Base-by-base conservation (phyloP, 345 rosid genomes). In the Dipteronia sinensis region DNA sequence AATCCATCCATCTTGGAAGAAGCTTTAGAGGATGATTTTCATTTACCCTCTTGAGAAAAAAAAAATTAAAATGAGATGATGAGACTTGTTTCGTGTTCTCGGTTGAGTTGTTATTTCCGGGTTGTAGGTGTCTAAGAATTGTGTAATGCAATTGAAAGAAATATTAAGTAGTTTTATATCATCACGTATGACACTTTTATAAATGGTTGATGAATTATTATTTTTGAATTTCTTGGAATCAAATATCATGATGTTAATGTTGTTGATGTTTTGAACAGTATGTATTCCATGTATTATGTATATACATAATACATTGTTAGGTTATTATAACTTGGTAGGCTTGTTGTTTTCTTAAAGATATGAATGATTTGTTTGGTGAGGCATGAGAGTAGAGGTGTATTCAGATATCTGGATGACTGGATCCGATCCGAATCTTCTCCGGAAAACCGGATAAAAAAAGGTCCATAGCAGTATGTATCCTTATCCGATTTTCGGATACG, bases 1-100 rank as follows among this genome's bases (percentile, higher is more conserved):
- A 31, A 65, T 44, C 53, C 66, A 10, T 80, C 53, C 67, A 7
- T 79, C 51, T 72, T 61, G 76, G 79, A 73, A 77, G 76, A 61
- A 61, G 59, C 51, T 27, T 29, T 10, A 5, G 12, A 46, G 74
- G 38, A 38, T 46, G 17, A 25, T 62, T 72, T 20, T 62, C 1
- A 59, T 62, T 49, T 44, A 44, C 58, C 25, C 56, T 22, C 13
- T 3, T 2, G 34, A 73, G 65, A 51, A 20, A 65, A 65, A 31
- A 15, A 51, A 65, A 11, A 51, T 13, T 40, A 15, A 9, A 47
- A 6, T 27, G 17, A 64, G 12, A 31, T 0, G 38, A 31, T 31
- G 38, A 31, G 38, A 31, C 38, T 31, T 31, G 38, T 31, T 34
- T 34, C 38, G 6, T 34, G 34, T 27, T 46, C 46, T 1, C 23